Evolutionary conservation across 176 grass and related monocot genomes (phyloP), one percentile per base, ranked within the genome.

Genomic region (Avena sativa): DNA sequence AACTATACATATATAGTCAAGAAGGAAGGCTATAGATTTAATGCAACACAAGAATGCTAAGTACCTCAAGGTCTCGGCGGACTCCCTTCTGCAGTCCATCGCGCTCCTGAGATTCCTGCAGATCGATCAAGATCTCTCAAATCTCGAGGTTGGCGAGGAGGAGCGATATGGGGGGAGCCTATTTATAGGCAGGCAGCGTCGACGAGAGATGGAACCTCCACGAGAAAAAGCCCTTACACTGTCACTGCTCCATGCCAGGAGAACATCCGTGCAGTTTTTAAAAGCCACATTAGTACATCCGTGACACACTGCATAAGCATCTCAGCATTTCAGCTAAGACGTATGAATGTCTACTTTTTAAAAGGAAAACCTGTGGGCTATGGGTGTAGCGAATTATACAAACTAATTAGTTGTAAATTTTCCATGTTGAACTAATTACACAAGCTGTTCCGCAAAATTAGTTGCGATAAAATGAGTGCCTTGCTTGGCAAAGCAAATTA

Each of bases 31-130:
- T 40, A 40, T 34, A 34, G 32, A 34, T 34, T 34, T 53, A 53
- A 53, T 53, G 51, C 13, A 15, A 4, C 16, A 73, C 44, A 70
- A 76, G 58, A 89, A 75, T 78, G 80, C 62, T 68, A 57, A 44
- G 8, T 71, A 17, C 91, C 91, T 90, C 81, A 87, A 70, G 51
- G 81, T 90, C 61, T 93, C 91, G 62, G 91, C 84, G 77, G 85
- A 67, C 74, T 89, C 90, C 79, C 79, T 79, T 68, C 87, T 86
- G 87, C 13, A 20, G 20, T 92, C 88, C 91, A 88, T 85, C 36
- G 15, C 38, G 11, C 65, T 74, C 19, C 28, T 51, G 12, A 85
- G 87, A 89, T 81, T 81, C 61, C 43, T 78, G 20, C 38, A 32
- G 71, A 25, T 55, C 14, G 46, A 66, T 67, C 15, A 80, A 83